Evolutionary conservation across 352 stramenopile species (phyloP).

Genomic region (Pythium dissimile): DNA sequence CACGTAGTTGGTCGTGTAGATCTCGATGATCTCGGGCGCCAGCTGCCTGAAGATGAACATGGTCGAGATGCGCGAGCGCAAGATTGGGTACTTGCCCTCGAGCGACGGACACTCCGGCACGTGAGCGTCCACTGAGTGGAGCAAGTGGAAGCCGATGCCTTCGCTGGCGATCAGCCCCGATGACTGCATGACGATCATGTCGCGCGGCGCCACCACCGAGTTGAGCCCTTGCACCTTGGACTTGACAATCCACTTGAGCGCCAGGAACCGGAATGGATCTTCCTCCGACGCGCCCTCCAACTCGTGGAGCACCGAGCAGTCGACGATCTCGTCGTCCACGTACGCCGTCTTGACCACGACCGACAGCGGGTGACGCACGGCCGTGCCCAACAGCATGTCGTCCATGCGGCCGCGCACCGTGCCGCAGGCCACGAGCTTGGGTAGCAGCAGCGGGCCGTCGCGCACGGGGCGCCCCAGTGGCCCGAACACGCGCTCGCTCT

Average conservation of each 20-base stretch:
- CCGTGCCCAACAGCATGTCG: conserved; percentile 37
- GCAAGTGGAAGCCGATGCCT: conserved; percentile 35
- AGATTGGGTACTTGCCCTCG: conserved; percentile 24
- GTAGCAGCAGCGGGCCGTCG: background rate
- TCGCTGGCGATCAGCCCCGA: conserved; percentile 4
- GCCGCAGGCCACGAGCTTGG: conserved; percentile 21
- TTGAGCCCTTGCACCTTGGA: background rate
- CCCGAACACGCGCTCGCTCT: conserved; percentile 8
- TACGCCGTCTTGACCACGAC: conserved; percentile 52
- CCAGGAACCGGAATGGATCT: conserved; percentile 19
- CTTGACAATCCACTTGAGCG: conserved; percentile 26
- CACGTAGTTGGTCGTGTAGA: conserved; percentile 44
- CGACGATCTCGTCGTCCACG: conserved; percentile 43
- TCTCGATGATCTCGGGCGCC: conserved; percentile 30
- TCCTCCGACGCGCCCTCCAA: conserved; percentile 31
- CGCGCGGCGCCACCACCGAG: conserved; percentile 11
- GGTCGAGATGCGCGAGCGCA: conserved; percentile 37
- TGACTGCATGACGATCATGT: conserved; percentile 15
- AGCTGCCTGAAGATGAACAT: conserved; percentile 35
- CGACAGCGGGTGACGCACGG: conserved; percentile 35
- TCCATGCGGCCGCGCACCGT: conserved; percentile 17
- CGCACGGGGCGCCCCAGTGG: conserved; percentile 9
- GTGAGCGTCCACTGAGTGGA: conserved; percentile 35
- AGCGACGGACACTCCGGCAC: conserved; percentile 33
- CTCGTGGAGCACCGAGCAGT: conserved; percentile 41